Evolutionary conservation across 345 rosid species (phyloP), one percentile per base, ranked within the genome.

Genomic region (Citrus sinensis): DNA sequence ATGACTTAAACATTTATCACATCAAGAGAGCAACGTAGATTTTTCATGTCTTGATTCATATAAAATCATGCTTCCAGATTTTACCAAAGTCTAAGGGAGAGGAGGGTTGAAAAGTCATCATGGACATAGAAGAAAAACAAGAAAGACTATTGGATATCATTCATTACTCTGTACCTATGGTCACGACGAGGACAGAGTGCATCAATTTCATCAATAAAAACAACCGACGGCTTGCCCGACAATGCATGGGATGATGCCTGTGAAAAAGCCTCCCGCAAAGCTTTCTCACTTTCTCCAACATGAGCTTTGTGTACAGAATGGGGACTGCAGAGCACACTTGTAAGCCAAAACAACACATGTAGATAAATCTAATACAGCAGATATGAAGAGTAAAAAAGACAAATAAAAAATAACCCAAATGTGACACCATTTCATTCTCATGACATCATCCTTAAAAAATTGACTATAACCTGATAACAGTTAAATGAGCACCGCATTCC

Each of bases 191-290:
- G 97, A 83, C 95, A 95, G 32, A 95, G 88, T 20, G 89, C 95
- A 77, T 95, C 98, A 37, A 96, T 89, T 83, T 96, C 99, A 83
- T 96, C 98, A 19, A 93, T 91, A 35, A 96, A 94, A 79, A 95
- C 80, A 68, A 95, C 95, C 1, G 97, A 87, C 5, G 97, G 95
- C 78, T 84, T 88, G 77, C 91, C 98, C 7, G 84, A 85, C 60
- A 22, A 78, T 69, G 91, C 89, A 73, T 86, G 89, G 39, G 94
- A 82, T 66, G 90, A 85, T 78, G 99, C 98, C 76, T 91, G 91
- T 0, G 90, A 73, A 75, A 96, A 96, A 67, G 96, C 91, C 74
- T 93, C 97, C 35, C 98, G 88, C 83, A 93, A 78, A 73, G 88
- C 81, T 82, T 74, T 90, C 88, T 94, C 97, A 65, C 94, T 94